Evolutionary conservation across 768 basidiomycete species (phyloP), one percentile per base, ranked within the genome.

Genomic region (Pholiota molesta): DNA sequence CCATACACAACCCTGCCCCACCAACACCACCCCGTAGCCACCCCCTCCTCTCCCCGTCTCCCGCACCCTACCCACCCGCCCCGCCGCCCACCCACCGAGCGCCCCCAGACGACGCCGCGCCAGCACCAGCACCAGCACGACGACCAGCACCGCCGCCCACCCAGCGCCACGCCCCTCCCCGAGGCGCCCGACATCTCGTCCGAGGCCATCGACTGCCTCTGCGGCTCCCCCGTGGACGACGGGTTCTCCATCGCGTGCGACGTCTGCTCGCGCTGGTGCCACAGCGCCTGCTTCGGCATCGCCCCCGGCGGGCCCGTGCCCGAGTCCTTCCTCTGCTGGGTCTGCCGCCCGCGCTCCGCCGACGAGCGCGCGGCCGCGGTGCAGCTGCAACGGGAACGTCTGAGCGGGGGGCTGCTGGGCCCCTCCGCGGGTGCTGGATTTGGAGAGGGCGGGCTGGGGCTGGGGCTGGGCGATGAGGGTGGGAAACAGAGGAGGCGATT

Each of bases 181-280:
- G n/a, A 16, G 45, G 4, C 45, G 2, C 5, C 19, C 5, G 45
- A 49, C n/a, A 45, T 62, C 26, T 59, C 65, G 3, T 62, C 62
- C n/a, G 85, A 87, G 52, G 76, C 77, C 53, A 86, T 89, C 57
- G 78, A 79, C 51, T 95, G 94, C 72, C 90, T 93, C 62, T 95
- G 93, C 73, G 86, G 86, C 7, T 83, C 84, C 62, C 75, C 80
- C 52, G 81, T 86, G 69, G 94, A 94, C 74, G 92, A 94, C 72
- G 93, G 93, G 19, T 92, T 90, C 72, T 89, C 87, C 10, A 91
- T 95, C 64, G 91, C 89, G 10, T 96, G 94, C 75, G 94, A 95
- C 72, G 72, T 78, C 53, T 96, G 94, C 71, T 83, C 81, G 21
- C 83, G 89, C 42, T 95, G 94, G 93, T 90, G 89, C 66, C 94